A percentile compares a stretch with the other conserved stretches of the same genome.
Evolutionary conservation across 768 basidiomycete genomes (phyloP).

Genomic region (Macrolepiota dolichaula): DNA sequence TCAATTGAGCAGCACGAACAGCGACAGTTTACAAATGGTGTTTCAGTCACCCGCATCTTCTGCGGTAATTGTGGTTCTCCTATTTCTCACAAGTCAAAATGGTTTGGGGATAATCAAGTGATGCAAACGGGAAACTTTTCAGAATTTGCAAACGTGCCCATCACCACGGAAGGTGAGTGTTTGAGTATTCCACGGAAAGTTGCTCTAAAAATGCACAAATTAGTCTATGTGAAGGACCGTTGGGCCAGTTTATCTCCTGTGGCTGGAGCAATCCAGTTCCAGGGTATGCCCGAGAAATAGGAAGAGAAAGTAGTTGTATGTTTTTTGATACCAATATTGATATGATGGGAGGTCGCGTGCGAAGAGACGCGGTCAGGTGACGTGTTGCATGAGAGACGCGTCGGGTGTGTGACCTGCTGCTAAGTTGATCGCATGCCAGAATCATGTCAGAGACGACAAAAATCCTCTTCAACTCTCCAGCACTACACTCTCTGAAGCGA

Average conservation of each 20-base stretch:
- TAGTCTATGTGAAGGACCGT: constrained; percentile 33
- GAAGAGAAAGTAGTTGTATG: no score
- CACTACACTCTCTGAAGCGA: constrained; percentile 78
- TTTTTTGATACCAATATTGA: no score
- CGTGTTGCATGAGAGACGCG: background rate
- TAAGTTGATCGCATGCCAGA: background rate
- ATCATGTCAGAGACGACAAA: constrained; percentile 69
- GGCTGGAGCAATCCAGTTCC: constrained; percentile 21
- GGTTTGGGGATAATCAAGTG: constrained; percentile 31
- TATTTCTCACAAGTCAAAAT: constrained; percentile 27
- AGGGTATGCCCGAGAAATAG: constrained; percentile 2
- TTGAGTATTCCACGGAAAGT: background rate
- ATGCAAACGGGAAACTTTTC: constrained; percentile 34
- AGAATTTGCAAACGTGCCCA: constrained; percentile 25
- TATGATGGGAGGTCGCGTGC: background rate
- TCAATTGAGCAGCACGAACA: no score
- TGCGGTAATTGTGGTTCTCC: constrained; percentile 34
- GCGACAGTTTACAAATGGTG: no score
- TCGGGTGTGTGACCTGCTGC: background rate
- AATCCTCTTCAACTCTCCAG: constrained; percentile 83
- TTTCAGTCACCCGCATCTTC: constrained; percentile 32
- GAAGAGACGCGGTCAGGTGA: constrained; percentile 2
- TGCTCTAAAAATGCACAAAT: background rate
- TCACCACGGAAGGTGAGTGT: constrained; percentile 26
- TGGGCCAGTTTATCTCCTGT: constrained; percentile 22